phyloP scores from a whole-genome alignment of 1,284 basidiomycete species.

The Heterobasidion occidentale region DNA sequence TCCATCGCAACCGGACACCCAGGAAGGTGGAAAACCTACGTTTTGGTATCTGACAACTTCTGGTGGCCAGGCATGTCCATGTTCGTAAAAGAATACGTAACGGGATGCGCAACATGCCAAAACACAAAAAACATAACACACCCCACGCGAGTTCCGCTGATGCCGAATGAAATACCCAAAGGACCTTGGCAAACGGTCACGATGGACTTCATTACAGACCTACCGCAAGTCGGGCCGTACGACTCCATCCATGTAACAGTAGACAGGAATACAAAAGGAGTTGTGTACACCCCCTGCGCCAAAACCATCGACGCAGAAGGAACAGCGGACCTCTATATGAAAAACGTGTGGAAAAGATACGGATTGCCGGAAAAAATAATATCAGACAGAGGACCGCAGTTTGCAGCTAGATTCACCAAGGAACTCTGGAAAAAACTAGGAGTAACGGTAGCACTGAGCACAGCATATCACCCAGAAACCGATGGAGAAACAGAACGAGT shows the following conservation, averaged over 20 bases:
- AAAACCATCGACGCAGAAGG: constrained; percentile 6
- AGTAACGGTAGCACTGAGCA: constrained; percentile 4
- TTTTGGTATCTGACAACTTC: constrained; percentile 20
- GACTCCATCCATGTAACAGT: background rate
- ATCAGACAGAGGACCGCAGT: constrained; percentile 1
- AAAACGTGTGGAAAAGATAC: background rate
- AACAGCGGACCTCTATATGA: background rate
- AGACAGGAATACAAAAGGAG: background rate
- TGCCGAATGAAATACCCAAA: background rate
- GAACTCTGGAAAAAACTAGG: background rate
- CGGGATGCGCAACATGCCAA: constrained; percentile 20
- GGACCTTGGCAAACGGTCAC: background rate
- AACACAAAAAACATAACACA: constrained; percentile 2
- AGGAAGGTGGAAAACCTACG: constrained; percentile 22
- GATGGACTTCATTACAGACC: background rate
- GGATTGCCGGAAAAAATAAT: background rate
- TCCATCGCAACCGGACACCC: constrained; percentile 24
- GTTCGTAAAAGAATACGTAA: constrained; percentile 18
- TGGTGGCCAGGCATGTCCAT: constrained; percentile 23
- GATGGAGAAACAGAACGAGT: constrained; percentile 9
- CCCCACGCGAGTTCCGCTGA: background rate
- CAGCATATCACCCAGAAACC: constrained; percentile 1
- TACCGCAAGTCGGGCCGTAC: background rate
- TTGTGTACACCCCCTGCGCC: background rate
- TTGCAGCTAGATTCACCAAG: background rate